Evolutionary conservation across 169 alveolate genomes (phyloP).

Genomic region (Plasmodium cynomolgi): DNA sequence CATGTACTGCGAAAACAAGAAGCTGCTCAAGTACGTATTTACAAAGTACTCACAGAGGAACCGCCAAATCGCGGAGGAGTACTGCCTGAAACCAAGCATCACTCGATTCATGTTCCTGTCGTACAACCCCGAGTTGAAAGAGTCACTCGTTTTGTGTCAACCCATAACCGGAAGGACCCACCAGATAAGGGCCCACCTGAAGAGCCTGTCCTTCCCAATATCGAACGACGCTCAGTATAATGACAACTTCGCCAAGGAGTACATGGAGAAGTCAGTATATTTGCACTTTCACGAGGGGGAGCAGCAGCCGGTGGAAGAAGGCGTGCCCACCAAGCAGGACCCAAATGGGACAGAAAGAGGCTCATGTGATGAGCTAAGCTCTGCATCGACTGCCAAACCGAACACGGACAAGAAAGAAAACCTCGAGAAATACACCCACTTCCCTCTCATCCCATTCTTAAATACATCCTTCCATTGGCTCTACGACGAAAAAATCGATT

Average conservation of each 20-base stretch:
- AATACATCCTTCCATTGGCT: conserved; percentile 73
- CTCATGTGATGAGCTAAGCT: background rate
- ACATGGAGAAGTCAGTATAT: conserved; percentile 67
- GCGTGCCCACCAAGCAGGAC: background rate
- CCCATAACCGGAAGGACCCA: conserved; percentile 98
- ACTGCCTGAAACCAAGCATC: conserved; percentile 77
- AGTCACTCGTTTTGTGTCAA: conserved; percentile 91
- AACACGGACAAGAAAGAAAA: background rate
- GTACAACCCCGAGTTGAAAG: conserved; percentile 88
- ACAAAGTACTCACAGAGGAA: conserved; percentile 36
- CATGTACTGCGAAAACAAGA: conserved; percentile 71
- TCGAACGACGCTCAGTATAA: conserved; percentile 83
- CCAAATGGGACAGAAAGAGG: background rate
- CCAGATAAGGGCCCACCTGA: conserved; percentile 97
- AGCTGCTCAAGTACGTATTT: conserved; percentile 64
- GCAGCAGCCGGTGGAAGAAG: conserved; percentile 10
- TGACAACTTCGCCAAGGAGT: conserved; percentile 64
- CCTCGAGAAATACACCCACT: conserved; percentile 40
- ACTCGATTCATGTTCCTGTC: conserved; percentile 83
- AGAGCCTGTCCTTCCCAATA: conserved; percentile 93
- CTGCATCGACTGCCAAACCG: background rate
- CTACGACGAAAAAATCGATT: conserved; percentile 48
- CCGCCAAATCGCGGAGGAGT: background rate
- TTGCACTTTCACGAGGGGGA: conserved; percentile 77
- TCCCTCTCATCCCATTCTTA: conserved; percentile 69